Evolutionary conservation across 768 basidiomycete genomes (phyloP).

Genomic region (Lactifluus hygrophoroides): DNA sequence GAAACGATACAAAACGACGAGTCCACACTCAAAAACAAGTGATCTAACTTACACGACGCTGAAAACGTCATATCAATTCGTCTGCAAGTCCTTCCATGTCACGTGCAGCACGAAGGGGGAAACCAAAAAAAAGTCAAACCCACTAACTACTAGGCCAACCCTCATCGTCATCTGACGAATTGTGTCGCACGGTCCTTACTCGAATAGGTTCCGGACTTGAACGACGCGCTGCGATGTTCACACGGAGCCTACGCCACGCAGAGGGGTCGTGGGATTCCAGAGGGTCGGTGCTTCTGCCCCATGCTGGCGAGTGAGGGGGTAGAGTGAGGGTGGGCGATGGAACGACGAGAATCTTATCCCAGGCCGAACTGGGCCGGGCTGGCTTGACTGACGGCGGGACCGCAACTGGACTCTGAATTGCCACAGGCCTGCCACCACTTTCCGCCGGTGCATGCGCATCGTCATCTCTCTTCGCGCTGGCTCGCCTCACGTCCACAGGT

Average conservation of each 20-base stretch:
- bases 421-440: too few relatives aligned
- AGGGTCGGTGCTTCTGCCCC: not conserved
- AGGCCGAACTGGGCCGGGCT: not conserved
- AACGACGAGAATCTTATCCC: conserved; percentile 11
- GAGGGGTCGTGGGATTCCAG: not conserved
- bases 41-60: not conserved
- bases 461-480: not conserved
- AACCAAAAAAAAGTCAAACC: not conserved
- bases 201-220: too few relatives aligned
- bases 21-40: too few relatives aligned
- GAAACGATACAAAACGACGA: not conserved
- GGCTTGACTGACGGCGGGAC: not conserved
- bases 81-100: not conserved
- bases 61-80: not conserved
- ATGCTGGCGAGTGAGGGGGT: not conserved
- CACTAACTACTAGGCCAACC: too few relatives aligned
- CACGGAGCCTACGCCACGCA: not conserved
- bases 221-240: not conserved
- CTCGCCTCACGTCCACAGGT: not conserved
- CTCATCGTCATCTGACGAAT: not conserved
- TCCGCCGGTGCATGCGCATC: not conserved
- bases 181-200: not conserved
- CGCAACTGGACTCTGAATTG: not conserved
- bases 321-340: not conserved
- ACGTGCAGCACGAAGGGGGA: not conserved